These are phyloP conservation scores for Nakaseomyces sp. DNA, from an alignment of 1,139 yeast species.

Conservation along the genomic window DNA sequence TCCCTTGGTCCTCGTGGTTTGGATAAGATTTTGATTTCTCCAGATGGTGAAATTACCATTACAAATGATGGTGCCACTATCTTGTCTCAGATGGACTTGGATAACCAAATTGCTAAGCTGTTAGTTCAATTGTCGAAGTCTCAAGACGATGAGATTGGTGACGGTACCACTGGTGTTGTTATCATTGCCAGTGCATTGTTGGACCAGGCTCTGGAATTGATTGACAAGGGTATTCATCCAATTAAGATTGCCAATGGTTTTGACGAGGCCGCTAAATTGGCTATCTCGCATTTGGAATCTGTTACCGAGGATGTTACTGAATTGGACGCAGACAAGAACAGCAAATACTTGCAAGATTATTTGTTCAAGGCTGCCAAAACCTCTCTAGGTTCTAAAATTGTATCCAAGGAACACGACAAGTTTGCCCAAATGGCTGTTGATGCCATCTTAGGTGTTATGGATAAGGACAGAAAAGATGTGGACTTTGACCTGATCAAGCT, in stretches of 20 bases:
- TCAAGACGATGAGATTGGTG: slow-evolving; percentile 98
- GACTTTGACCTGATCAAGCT: slow-evolving; percentile 93
- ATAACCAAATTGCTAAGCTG: slow-evolving; percentile 90
- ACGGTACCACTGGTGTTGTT: slow-evolving; percentile 98
- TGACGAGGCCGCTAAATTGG: slow-evolving; percentile 92
- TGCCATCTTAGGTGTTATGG: slow-evolving; percentile 88
- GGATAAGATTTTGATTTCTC: slow-evolving; percentile 85
- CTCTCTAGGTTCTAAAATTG: slow-evolving; percentile 90
- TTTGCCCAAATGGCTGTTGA: slow-evolving; percentile 97
- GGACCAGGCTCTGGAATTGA: slow-evolving; percentile 89
- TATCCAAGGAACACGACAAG: slow-evolving; percentile 84
- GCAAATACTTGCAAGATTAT: slow-evolving; percentile 38
- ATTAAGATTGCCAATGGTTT: slow-evolving; percentile 95
- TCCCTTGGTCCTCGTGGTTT: slow-evolving; percentile 97
- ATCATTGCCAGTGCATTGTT: slow-evolving; percentile 90
- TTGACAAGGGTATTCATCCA: slow-evolving; percentile 96
- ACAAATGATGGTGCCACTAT: slow-evolving; percentile 99
- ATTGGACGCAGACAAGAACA: slow-evolving; percentile 19
- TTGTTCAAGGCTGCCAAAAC: slow-evolving; percentile 89
- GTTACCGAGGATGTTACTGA: slow-evolving; percentile 44
- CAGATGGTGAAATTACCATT: slow-evolving; percentile 95
- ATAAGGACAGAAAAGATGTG: slow-evolving; percentile 84
- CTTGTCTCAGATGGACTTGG: slow-evolving; percentile 89
- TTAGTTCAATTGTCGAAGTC: slow-evolving; percentile 89
- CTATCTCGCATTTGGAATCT: slow-evolving; percentile 64